Conservation (phyloP, 2,329 filamentous ascomycete genomes). For the Mariannaea elegans region DNA sequence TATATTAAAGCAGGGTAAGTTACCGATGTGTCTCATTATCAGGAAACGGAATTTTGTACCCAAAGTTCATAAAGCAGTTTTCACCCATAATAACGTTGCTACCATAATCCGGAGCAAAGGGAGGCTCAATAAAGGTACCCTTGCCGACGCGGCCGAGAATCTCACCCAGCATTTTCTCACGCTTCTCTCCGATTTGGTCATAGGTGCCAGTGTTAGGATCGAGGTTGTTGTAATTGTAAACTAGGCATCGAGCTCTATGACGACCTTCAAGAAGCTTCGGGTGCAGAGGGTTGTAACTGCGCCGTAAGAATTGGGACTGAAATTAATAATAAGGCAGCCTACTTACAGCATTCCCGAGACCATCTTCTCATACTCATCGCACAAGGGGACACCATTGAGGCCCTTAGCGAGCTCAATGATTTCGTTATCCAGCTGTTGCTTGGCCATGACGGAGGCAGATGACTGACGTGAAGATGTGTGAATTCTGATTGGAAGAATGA, state of each 20-base stretch:
- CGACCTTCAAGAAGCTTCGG: slow-evolving; percentile 32
- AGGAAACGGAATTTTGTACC: slow-evolving; percentile 29
- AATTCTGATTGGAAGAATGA: not conserved
- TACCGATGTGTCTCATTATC: not conserved
- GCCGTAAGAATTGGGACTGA: not conserved
- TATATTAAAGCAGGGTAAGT: slow-evolving; percentile 27
- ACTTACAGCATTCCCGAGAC: slow-evolving; percentile 29
- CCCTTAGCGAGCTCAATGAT: slow-evolving; percentile 23
- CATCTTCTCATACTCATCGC: slow-evolving; percentile 31
- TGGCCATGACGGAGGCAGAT: slow-evolving; percentile 7
- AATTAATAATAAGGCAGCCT: too few relatives aligned
- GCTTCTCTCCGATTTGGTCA: slow-evolving; percentile 16
- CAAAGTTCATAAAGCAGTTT: slow-evolving; percentile 68
- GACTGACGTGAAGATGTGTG: not conserved
- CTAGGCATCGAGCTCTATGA: slow-evolving; percentile 30
- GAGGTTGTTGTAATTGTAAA: slow-evolving; percentile 37
- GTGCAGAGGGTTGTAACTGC: slow-evolving; percentile 32
- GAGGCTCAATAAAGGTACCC: slow-evolving; percentile 67
- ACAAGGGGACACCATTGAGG: slow-evolving; percentile 14
- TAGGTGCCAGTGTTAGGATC: slow-evolving; percentile 32
- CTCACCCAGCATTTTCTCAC: slow-evolving; percentile 20
- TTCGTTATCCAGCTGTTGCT: slow-evolving; percentile 17
- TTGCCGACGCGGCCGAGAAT: slow-evolving; percentile 33
- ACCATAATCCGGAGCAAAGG: slow-evolving; percentile 71
- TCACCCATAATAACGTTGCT: slow-evolving; percentile 70